These are phyloP conservation scores for Gnetum montanum DNA, from an alignment of 75 land plant genomes.

Conservation along the genomic window DNA sequence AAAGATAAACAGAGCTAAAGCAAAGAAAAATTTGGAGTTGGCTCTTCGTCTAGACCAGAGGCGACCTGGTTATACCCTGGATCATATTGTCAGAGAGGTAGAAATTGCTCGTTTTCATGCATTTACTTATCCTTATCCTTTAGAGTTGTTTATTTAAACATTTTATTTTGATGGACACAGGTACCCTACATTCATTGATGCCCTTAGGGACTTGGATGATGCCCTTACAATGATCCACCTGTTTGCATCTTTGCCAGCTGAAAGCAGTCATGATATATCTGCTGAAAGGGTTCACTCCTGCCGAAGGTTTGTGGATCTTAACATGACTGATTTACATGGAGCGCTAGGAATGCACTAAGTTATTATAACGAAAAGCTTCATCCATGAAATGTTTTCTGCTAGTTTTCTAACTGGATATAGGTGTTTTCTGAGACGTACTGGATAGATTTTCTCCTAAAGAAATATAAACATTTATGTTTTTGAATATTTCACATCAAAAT, in stretches of 20 bases:
- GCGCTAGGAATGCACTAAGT: not conserved
- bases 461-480: no score
- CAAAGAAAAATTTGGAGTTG: constrained; percentile 59
- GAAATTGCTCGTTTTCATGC: no score
- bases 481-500: no score
- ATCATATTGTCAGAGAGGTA: constrained; percentile 78
- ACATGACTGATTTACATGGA: not conserved
- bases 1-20: constrained; percentile 78
- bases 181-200: constrained; percentile 91
- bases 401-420: no score
- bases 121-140: not conserved
- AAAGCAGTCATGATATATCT: constrained; percentile 45
- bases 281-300: constrained; percentile 71
- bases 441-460: no score
- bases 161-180: constrained; percentile 15
- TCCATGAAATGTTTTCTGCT: no score
- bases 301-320: constrained; percentile 46
- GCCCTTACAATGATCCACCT: constrained; percentile 88
- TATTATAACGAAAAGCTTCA: not conserved
- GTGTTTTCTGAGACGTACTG: no score
- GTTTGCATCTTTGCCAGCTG: constrained; percentile 87
- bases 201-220: constrained; percentile 91
- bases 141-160: not conserved
- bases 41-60: constrained; percentile 34
- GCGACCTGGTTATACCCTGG: constrained; percentile 55